A percentile compares a stretch with the other conserved stretches of the same genome.
phyloP scores from a whole-genome alignment of 805 yeast species.

The Sungouiozyma intestinalis region DNA sequence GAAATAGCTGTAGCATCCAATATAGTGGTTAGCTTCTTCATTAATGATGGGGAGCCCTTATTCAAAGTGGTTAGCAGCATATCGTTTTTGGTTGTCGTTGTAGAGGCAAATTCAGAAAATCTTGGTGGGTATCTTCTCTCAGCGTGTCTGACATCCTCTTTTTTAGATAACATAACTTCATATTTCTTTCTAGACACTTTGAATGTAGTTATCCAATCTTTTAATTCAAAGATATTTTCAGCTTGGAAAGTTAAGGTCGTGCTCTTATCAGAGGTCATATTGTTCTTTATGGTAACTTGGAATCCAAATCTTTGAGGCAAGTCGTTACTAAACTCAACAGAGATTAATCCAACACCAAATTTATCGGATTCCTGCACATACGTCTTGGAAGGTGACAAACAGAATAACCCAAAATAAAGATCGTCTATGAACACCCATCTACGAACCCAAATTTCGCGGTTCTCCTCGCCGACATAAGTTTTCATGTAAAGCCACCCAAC shows the following conservation, averaged over 20 bases:
- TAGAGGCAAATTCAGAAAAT: constrained; percentile 54
- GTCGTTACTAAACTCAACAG: constrained; percentile 44
- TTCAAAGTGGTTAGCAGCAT: constrained; percentile 12
- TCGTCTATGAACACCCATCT: constrained; percentile 73
- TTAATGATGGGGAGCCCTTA: constrained; percentile 3
- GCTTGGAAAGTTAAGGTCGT: constrained; percentile 48
- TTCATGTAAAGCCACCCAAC: constrained; percentile 83
- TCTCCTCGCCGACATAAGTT: constrained; percentile 37
- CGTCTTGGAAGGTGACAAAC: constrained; percentile 51
- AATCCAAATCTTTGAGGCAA: constrained; percentile 76
- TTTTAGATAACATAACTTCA: constrained; percentile 11
- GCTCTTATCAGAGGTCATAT: constrained; percentile 15
- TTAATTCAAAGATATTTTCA: constrained; percentile 58
- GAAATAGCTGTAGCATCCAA: constrained; percentile 12
- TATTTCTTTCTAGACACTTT: constrained; percentile 45
- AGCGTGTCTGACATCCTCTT: constrained; percentile 34
- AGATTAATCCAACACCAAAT: constrained; percentile 67
- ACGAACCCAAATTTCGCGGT: constrained; percentile 62
- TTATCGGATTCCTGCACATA: constrained; percentile 85
- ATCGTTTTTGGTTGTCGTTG: constrained; percentile 45
- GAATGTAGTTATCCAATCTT: constrained; percentile 63
- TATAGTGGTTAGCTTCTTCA: constrained; percentile 23
- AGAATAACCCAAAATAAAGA: constrained; percentile 72
- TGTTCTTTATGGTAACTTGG: constrained; percentile 45
- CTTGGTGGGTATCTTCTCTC: constrained; percentile 57